Evolutionary conservation across 1,139 yeast genomes (phyloP), one percentile per base, ranked within the genome.

Genomic region (Kurtzmaniella quercitrusa): DNA sequence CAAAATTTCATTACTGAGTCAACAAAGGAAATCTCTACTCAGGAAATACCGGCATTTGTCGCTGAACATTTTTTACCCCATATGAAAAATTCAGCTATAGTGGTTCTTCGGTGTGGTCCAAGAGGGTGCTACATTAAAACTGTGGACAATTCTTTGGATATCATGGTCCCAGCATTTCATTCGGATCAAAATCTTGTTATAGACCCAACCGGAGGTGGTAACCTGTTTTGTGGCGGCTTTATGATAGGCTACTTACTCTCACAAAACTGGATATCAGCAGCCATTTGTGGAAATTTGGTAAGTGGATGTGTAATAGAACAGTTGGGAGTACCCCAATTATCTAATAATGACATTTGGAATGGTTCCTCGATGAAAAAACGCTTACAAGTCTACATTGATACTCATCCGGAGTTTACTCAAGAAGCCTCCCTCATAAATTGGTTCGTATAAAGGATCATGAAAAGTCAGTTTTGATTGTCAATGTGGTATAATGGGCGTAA

Each of bases 131-230:
- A 70, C 26, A 54, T 60, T 11, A 50, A 51, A 4, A 50, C 61
- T 3, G 30, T 42, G 1, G 36, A 43, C 17, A 45, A 42, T 5
- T 32, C 39, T 5, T 35, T 4, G 38, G 43, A 55, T 5, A 46
- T 53, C 11, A 71, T 81, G 77, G 72, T 80, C 23, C 93, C 94
- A 0, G 89, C 96, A 0, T 91, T 84, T 57, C 95, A 88, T 56
- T 62, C 60, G 38, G 67, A 60, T 45, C 76, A 68, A 46, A 50
- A 53, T 2, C 61, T 63, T 30, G 93, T 89, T 1, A 65, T 80
- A 2, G 98, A 91, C 59, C 96, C 95, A 0, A 91, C 97, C 0
- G 98, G 98, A 0, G 96, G 95, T 2, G 98, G 98, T 0, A 91
- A 91, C 57, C 73, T 94, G 0, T 89, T 84, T 59, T 78, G 93